Evolutionary conservation across 768 basidiomycete species (phyloP), one percentile per base, ranked within the genome.

Genomic region (Boletus rubroflammeus): DNA sequence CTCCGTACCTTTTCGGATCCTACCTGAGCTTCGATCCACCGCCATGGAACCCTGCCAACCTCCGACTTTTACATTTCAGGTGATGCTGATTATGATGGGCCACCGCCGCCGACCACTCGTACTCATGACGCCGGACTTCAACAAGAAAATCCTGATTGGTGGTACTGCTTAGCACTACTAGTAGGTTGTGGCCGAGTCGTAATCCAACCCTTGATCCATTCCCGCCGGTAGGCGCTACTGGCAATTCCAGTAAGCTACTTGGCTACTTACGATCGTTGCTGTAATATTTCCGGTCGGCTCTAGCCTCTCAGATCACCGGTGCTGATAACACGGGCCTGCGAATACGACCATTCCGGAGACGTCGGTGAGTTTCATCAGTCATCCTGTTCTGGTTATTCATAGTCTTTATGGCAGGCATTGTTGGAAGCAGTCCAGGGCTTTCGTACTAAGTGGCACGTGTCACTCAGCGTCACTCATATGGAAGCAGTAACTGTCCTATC

Each of bases 181-280:
- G 28, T 19, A 25, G 44, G 36, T 40, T 19, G 31, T 40, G 52
- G 28, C 28, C 13, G 42, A 11, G 42, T 17, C 6, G 9, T 23
- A 19, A 28, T 2, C n/a, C 15, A 45, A 51, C 58, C 57, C 62
- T 46, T 52, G 46, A 28, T 41, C 57, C 50, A 32, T 39, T 31
- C 17, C 6, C 23, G 39, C 34, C 41, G 41, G 45, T 23, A 3
- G 52, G 17, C n/a, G 35, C 23, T 23, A 3, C n/a, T n/a, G n/a
- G n/a, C 29, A 21, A 31, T 51, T 23, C 14, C 23, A 13, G 36
- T 19, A 19, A 15, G 28, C 23, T 25, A 47, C 23, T 5, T n/a
- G 26, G 23, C 23, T 25, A 25, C 23, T 25, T 25, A 4, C 23
- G 2, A 25, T 25, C 23, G 4, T 25, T 25, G 4, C 23, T 25